These are phyloP conservation scores for Barnettozyma pratensis DNA, from an alignment of 805 yeast species.

Conservation along the genomic window DNA sequence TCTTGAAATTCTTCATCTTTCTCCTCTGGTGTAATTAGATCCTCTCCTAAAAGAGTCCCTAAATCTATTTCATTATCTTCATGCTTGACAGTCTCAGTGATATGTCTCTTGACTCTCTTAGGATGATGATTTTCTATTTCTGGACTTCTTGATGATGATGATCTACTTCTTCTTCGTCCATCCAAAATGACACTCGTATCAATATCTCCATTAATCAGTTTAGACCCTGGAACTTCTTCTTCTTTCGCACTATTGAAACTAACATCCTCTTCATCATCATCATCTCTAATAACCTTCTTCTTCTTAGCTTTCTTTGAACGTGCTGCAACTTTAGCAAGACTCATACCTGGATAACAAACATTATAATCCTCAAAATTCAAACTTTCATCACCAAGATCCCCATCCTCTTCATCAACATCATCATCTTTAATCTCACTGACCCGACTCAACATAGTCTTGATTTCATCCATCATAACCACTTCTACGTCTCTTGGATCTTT, in stretches of 20 bases:
- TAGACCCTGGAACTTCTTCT: not conserved
- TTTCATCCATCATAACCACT: slow-evolving; percentile 46
- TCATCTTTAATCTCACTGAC: slow-evolving; percentile 6
- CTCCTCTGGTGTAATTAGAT: slow-evolving; percentile 3
- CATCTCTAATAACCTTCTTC: slow-evolving; percentile 24
- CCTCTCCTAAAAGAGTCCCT: slow-evolving; percentile 11
- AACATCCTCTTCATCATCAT: slow-evolving; percentile 19
- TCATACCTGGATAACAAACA: slow-evolving; percentile 35
- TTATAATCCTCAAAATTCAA: slow-evolving; percentile 18
- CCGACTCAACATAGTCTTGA: slow-evolving; percentile 22
- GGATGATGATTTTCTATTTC: not conserved
- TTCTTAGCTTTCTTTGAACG: slow-evolving; percentile 20
- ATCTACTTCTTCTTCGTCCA: slow-evolving; percentile 1
- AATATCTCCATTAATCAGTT: slow-evolving; percentile 4
- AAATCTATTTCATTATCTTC: slow-evolving; percentile 12
- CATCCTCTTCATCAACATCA: slow-evolving; percentile 21
- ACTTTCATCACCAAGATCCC: slow-evolving; percentile 14
- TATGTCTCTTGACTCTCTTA: not conserved
- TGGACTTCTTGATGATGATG: not conserved
- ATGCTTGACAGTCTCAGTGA: not conserved
- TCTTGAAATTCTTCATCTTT: slow-evolving; percentile 7
- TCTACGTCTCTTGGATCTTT: slow-evolving; percentile 59
- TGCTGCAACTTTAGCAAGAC: slow-evolving; percentile 14
- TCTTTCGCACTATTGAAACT: slow-evolving; percentile 11
- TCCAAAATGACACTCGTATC: slow-evolving; percentile 4